A percentile compares a stretch with the other conserved stretches of the same genome.
These are phyloP conservation scores for Chrysosporium queenslandicum DNA, from an alignment of 2,329 filamentous ascomycete genomes.

Conservation along the genomic window DNA sequence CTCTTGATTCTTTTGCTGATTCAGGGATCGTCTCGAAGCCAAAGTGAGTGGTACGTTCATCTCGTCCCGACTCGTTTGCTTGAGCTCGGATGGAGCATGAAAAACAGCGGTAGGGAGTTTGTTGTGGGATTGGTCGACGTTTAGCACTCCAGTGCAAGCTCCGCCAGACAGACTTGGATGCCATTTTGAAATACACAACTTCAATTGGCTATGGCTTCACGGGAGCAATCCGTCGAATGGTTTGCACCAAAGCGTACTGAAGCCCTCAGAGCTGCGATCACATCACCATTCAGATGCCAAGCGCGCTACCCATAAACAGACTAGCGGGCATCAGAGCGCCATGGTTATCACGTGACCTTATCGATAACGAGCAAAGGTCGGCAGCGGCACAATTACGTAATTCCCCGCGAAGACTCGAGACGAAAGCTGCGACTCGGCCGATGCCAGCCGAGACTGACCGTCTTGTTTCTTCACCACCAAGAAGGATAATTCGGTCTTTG, in stretches of 20 bases:
- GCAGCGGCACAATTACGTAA: conserved; percentile 9
- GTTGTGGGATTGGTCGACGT: conserved; percentile 22
- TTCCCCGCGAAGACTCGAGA: not conserved
- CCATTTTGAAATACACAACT: conserved; percentile 4
- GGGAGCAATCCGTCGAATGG: not conserved
- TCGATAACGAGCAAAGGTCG: conserved; percentile 7
- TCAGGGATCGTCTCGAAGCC: conserved; percentile 80
- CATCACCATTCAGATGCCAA: not conserved
- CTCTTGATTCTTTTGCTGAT: conserved; percentile 61
- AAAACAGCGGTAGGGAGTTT: conserved; percentile 40
- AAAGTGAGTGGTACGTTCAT: conserved; percentile 69
- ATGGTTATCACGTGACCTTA: conserved; percentile 2
- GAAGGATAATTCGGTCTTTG: not conserved
- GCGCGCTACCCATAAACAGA: not conserved
- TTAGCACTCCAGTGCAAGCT: conserved; percentile 29
- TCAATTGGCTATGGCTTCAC: not conserved
- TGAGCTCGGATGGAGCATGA: conserved; percentile 38
- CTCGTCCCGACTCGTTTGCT: conserved; percentile 30
- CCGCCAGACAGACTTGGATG: conserved; percentile 29
- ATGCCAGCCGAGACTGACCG: conserved; percentile 24
- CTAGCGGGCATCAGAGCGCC: not conserved
- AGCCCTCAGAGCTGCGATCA: too few relatives aligned
- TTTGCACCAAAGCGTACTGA: too few relatives aligned
- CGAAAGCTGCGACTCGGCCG: conserved; percentile 16
- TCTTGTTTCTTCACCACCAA: not conserved